Conservation (phyloP, 2,329 filamentous ascomycete genomes). For the Didymella arachidicola region DNA sequence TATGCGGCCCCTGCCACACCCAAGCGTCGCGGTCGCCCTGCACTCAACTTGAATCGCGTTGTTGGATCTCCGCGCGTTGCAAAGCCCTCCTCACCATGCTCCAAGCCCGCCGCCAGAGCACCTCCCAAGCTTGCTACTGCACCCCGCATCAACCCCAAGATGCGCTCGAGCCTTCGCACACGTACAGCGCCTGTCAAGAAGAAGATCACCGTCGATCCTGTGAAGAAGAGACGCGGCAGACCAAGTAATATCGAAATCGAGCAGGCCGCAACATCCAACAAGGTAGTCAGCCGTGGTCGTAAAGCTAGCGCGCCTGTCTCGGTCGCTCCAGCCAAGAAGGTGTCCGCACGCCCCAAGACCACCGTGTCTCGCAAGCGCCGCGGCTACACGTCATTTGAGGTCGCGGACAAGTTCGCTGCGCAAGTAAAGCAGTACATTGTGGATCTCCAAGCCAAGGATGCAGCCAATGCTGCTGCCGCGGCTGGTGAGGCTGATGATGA, state of each 20-base stretch:
- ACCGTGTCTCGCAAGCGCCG: conserved; percentile 36
- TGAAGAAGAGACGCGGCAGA: conserved; percentile 30
- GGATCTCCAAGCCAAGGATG: conserved; percentile 24
- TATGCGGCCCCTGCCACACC: conserved; percentile 11
- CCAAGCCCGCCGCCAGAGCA: conserved; percentile 16
- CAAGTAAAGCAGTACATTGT: conserved; percentile 28
- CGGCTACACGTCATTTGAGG: conserved; percentile 37
- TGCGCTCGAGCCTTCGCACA: conserved; percentile 33
- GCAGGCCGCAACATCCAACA: conserved; percentile 20
- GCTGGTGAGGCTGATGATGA: conserved; percentile 21
- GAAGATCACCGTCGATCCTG: conserved; percentile 16
- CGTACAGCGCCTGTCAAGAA: conserved; percentile 28
- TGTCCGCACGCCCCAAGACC: conserved; percentile 19
- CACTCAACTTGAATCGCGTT: conserved; percentile 26
- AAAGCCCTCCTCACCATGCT: conserved; percentile 26
- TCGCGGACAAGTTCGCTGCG: conserved; percentile 35
- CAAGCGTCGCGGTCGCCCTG: conserved; percentile 25
- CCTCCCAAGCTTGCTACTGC: conserved; percentile 11
- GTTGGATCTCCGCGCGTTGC: conserved; percentile 33
- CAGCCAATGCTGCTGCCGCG: conserved; percentile 10
- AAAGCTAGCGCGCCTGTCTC: conserved; percentile 21
- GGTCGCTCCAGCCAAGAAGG: conserved; percentile 18
- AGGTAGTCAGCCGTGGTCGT: conserved; percentile 17
- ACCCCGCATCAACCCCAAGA: conserved; percentile 29
- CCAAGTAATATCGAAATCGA: conserved; percentile 26